Percentiles rank a stretch among this genome's conserved stretches.
Evolutionary conservation across 2,329 filamentous ascomycete genomes (phyloP).

Genomic region (Curvularia sp.): DNA sequence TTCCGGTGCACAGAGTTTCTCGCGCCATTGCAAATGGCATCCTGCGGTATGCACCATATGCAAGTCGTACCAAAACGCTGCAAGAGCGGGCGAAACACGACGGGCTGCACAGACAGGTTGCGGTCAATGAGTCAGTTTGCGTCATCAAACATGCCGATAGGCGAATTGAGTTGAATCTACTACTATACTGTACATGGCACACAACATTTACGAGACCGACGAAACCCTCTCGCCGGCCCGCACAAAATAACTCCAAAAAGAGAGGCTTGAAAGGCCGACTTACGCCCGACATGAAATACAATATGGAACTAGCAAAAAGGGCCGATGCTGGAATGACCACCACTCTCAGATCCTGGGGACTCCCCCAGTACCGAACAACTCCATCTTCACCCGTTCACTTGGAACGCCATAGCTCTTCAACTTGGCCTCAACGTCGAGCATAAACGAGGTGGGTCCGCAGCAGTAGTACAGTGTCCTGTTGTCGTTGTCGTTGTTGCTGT

Average conservation of each 20-base stretch:
- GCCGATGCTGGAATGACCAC: neutral
- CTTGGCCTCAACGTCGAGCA: conserved; percentile 65
- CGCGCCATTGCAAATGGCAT: conserved; percentile 23
- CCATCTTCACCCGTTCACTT: conserved; percentile 67
- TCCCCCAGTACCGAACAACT: conserved; percentile 64
- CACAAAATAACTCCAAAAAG: neutral
- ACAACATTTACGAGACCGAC: neutral
- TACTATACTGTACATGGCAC: neutral
- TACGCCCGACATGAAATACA: conserved; percentile 2
- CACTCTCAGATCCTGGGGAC: conserved; percentile 39
- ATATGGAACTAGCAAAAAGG: neutral
- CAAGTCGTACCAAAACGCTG: conserved; percentile 1
- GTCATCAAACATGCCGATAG: conserved; percentile 7
- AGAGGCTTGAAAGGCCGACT: neutral
- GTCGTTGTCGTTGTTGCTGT: too few relatives aligned
- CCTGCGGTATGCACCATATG: conserved; percentile 14
- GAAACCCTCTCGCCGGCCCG: neutral
- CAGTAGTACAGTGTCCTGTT: conserved; percentile 76
- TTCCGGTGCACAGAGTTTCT: conserved; percentile 15
- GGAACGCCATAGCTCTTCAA: conserved; percentile 65
- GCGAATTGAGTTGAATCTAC: conserved; percentile 4
- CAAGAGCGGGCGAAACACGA: conserved; percentile 7
- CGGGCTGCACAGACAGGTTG: conserved; percentile 14
- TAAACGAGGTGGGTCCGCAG: conserved; percentile 75
- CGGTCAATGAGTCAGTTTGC: conserved; percentile 4